Conservation (phyloP, 192 early-diverging fungal genomes). For the Entomortierella lignicola region DNA sequence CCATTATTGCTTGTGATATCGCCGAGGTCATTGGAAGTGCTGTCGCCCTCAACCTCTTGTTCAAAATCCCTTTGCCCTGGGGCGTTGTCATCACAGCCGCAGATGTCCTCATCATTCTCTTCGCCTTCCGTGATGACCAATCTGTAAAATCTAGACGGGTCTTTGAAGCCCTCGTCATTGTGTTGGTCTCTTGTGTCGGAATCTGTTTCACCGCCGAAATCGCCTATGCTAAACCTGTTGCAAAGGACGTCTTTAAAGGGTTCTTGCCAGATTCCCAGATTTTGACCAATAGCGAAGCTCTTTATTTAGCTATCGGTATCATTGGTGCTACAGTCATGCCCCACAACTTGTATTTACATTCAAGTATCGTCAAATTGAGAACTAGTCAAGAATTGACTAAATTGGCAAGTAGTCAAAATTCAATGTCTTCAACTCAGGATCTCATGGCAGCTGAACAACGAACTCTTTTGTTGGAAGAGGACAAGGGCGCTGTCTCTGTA, state of each 20-base stretch:
- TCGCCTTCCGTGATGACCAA: conserved; percentile 67
- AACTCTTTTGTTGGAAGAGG: conserved; percentile 14
- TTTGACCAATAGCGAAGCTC: conserved; percentile 63
- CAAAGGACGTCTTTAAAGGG: conserved; percentile 71
- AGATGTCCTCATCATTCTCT: conserved; percentile 79
- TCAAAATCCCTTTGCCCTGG: conserved; percentile 73
- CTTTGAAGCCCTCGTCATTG: conserved; percentile 78
- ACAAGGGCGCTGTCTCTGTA: conserved; percentile 27
- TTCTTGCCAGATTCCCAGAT: conserved; percentile 69
- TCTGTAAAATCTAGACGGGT: conserved; percentile 60
- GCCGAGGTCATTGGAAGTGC: conserved; percentile 90
- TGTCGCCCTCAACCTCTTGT: conserved; percentile 82
- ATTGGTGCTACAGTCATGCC: conserved; percentile 92
- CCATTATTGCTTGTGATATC: conserved; percentile 85
- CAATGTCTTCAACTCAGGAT: conserved; percentile 40
- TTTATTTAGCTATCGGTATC: conserved; percentile 84
- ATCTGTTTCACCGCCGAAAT: conserved; percentile 76
- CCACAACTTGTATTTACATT: conserved; percentile 88
- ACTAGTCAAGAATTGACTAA: conserved; percentile 32
- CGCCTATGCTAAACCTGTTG: conserved; percentile 65
- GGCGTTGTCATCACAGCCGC: conserved; percentile 81
- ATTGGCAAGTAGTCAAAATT: conserved; percentile 22
- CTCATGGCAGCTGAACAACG: conserved; percentile 25
- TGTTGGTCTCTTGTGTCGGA: conserved; percentile 70
- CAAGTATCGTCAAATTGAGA: conserved; percentile 77